A percentile compares a stretch with the other conserved stretches of the same genome.
Evolutionary conservation across 1,284 basidiomycete species (phyloP).

Genomic region (Microbotryomycetes sp.): DNA sequence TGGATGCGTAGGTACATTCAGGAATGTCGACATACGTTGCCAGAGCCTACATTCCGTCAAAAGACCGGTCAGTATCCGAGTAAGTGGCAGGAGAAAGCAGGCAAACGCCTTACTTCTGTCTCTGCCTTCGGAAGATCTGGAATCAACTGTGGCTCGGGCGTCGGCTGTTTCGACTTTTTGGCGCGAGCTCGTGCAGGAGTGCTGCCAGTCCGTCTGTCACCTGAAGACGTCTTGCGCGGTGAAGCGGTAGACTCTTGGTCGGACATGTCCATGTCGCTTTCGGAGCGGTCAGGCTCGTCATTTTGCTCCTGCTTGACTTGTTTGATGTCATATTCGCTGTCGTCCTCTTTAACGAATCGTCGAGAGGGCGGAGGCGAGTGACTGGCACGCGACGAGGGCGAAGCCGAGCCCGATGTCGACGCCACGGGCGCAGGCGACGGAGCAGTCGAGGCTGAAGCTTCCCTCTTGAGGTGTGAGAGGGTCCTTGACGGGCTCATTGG

Average conservation of each 20-base stretch:
- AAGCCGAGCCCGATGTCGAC: background rate
- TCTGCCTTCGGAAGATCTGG: conserved; percentile 67
- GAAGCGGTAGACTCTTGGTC: background rate
- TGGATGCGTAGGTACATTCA: conserved; percentile 80
- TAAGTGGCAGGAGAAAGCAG: background rate
- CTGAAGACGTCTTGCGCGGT: background rate
- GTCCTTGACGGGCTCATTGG: background rate
- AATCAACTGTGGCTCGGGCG: conserved; percentile 50
- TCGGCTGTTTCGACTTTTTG: conserved; percentile 10
- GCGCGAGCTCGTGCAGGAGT: background rate
- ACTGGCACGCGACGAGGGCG: too few species aligned
- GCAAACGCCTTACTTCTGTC: conserved; percentile 42
- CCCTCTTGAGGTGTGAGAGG: background rate
- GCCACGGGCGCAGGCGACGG: background rate
- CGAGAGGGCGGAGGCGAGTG: background rate
- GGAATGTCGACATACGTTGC: conserved; percentile 65
- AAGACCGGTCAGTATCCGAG: background rate
- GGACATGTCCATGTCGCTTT: background rate
- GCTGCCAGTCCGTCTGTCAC: background rate
- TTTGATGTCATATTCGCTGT: background rate
- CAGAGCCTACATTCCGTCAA: conserved; percentile 47
- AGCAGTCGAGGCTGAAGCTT: background rate
- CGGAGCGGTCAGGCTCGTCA: background rate
- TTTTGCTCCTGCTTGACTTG: background rate
- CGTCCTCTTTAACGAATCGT: background rate